Evolutionary conservation across 2,329 filamentous ascomycete genomes (phyloP).

Genomic region (Cordyceps pruinosa): DNA sequence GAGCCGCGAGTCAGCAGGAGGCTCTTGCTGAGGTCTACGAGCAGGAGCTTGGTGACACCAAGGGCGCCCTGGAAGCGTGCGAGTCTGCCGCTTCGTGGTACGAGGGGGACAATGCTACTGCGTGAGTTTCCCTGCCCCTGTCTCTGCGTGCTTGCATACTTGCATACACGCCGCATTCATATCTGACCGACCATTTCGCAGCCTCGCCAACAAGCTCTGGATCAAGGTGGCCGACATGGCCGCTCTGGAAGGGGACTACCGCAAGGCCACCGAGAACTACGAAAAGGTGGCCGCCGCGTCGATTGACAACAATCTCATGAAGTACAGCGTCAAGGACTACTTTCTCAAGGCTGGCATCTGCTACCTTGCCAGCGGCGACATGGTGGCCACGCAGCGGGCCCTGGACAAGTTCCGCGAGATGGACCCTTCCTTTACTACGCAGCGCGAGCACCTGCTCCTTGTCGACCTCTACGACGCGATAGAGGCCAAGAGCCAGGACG

Average conservation of each 20-base stretch:
- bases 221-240: slow-evolving; percentile 87
- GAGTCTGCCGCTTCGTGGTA: slow-evolving; percentile 85
- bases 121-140: slow-evolving; percentile 47
- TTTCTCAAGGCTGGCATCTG: slow-evolving; percentile 91
- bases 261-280: slow-evolving; percentile 72
- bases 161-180: neutral
- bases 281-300: slow-evolving; percentile 74
- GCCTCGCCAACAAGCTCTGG: slow-evolving; percentile 86
- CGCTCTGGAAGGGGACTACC: slow-evolving; percentile 76
- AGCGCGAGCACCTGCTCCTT: slow-evolving; percentile 76
- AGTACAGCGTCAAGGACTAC: slow-evolving; percentile 92
- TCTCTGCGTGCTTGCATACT: neutral
- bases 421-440: slow-evolving; percentile 68
- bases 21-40: slow-evolving; percentile 82
- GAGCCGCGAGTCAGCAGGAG: slow-evolving; percentile 87
- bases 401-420: slow-evolving; percentile 76
- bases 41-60: slow-evolving; percentile 68
- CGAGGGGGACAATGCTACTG: slow-evolving; percentile 75
- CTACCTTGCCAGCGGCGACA: slow-evolving; percentile 66
- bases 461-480: slow-evolving; percentile 69
- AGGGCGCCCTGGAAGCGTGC: slow-evolving; percentile 74
- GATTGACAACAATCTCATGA: slow-evolving; percentile 86
- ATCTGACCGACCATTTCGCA: slow-evolving; percentile 25
- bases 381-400: slow-evolving; percentile 71
- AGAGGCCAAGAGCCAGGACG: slow-evolving; percentile 71